These are phyloP conservation scores for Aphelidium insulamus DNA, from an alignment of 371 early-diverging fungal species.

Conservation along the genomic window DNA sequence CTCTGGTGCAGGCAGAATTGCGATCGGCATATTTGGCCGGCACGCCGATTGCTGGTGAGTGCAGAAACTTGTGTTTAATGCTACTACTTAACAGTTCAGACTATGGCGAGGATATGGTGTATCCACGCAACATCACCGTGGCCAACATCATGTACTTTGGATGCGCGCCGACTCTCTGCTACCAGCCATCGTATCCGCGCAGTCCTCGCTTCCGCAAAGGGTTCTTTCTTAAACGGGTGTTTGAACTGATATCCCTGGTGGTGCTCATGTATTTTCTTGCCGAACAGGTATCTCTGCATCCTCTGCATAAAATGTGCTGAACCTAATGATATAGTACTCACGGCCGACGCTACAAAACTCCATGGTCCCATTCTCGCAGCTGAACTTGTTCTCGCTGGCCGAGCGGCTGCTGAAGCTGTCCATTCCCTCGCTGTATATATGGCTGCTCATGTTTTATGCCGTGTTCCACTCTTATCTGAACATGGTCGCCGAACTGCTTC, in stretches of 20 bases:
- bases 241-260: constrained; percentile 34
- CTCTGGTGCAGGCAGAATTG: not conserved
- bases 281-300: constrained; percentile 33
- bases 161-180: constrained; percentile 67
- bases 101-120: too few relatives aligned
- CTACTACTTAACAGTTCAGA: not conserved
- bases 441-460: constrained; percentile 78
- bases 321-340: constrained; percentile 16
- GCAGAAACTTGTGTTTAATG: too few relatives aligned
- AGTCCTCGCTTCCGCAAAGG: constrained; percentile 32
- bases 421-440: constrained; percentile 49
- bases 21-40: not conserved
- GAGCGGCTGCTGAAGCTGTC: constrained; percentile 72
- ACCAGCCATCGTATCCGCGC: constrained; percentile 69
- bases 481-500: constrained; percentile 32
- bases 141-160: constrained; percentile 48
- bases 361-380: constrained; percentile 39
- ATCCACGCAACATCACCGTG: constrained; percentile 50
- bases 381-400: constrained; percentile 32
- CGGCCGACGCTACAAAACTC: constrained; percentile 66
- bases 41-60: constrained; percentile 1
- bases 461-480: constrained; percentile 66
- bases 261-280: constrained; percentile 57
- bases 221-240: constrained; percentile 53
- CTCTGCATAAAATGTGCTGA: not conserved